These are phyloP conservation scores for Selenicereus undatus DNA, from an alignment of 148 eudicot genomes.

Conservation along the genomic window DNA sequence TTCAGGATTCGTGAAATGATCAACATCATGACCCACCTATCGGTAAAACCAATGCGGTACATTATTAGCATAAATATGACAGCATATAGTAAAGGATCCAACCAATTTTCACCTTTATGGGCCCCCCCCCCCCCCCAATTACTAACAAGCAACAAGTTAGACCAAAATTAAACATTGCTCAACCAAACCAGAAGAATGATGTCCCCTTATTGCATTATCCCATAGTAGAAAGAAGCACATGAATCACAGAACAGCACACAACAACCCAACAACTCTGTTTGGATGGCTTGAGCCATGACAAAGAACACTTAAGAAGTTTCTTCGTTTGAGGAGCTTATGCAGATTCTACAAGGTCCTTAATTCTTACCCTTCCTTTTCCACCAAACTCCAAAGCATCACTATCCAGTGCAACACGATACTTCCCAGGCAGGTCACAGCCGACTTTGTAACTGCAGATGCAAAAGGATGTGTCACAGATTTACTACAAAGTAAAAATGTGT, in stretches of 20 bases:
- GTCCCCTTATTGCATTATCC: not conserved
- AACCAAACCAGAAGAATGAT: not conserved
- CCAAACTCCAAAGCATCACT: conserved; percentile 95
- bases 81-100: not conserved
- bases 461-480: not conserved
- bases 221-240: not conserved
- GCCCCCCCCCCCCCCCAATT: too few relatives aligned
- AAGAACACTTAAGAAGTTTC: not conserved
- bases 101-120: too few relatives aligned
- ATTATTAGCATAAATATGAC: not conserved
- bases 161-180: not conserved
- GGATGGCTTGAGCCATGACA: not conserved
- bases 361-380: conserved; percentile 92
- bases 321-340: not conserved
- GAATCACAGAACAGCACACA: not conserved
- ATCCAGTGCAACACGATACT: conserved; percentile 90
- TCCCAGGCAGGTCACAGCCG: conserved; percentile 98
- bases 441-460: conserved; percentile 65
- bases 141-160: not conserved
- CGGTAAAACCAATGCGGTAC: not conserved
- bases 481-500: too few relatives aligned
- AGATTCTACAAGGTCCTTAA: not conserved
- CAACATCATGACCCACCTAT: conserved; percentile 85
- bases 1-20: conserved; percentile 93
- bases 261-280: not conserved